These are phyloP conservation scores for Suhomyces kilbournensis DNA, from an alignment of 805 yeast genomes.

Conservation along the genomic window DNA sequence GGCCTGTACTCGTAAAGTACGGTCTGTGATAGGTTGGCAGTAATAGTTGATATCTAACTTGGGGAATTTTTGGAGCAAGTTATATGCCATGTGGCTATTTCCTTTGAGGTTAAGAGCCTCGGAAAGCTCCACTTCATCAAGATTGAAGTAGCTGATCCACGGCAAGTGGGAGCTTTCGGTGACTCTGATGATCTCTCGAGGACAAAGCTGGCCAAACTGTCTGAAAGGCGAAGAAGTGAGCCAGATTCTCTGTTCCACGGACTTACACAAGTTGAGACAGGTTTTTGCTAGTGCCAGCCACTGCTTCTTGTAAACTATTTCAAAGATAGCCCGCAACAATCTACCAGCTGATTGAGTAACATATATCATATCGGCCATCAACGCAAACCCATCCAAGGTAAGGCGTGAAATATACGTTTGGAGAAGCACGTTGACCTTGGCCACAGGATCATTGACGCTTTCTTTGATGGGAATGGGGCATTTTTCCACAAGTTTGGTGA, in stretches of 20 bases:
- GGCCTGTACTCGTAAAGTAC: conserved; percentile 61
- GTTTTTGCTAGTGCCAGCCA: conserved; percentile 67
- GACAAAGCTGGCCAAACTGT: conserved; percentile 69
- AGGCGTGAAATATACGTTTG: conserved; percentile 85
- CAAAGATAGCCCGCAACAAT: conserved; percentile 78
- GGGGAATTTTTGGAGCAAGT: conserved; percentile 72
- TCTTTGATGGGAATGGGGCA: conserved; percentile 89
- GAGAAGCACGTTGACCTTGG: conserved; percentile 75
- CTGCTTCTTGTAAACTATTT: conserved; percentile 62
- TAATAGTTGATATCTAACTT: conserved; percentile 53
- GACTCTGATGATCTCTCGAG: conserved; percentile 63
- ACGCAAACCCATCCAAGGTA: conserved; percentile 79
- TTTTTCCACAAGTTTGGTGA: conserved; percentile 61
- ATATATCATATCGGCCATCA: conserved; percentile 90
- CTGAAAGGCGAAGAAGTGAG: conserved; percentile 78
- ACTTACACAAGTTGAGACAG: conserved; percentile 65
- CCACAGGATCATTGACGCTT: conserved; percentile 60
- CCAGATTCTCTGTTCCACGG: conserved; percentile 85
- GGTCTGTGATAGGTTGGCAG: conserved; percentile 75
- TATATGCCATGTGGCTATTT: conserved; percentile 57
- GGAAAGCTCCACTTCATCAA: conserved; percentile 76
- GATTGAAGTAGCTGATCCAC: conserved; percentile 70
- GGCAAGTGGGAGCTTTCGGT: conserved; percentile 82
- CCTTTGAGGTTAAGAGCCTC: conserved; percentile 74
- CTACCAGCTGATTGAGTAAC: conserved; percentile 93